phyloP scores from a whole-genome alignment of 1,284 basidiomycete genomes.

The Stygiomarasmius scandens region DNA sequence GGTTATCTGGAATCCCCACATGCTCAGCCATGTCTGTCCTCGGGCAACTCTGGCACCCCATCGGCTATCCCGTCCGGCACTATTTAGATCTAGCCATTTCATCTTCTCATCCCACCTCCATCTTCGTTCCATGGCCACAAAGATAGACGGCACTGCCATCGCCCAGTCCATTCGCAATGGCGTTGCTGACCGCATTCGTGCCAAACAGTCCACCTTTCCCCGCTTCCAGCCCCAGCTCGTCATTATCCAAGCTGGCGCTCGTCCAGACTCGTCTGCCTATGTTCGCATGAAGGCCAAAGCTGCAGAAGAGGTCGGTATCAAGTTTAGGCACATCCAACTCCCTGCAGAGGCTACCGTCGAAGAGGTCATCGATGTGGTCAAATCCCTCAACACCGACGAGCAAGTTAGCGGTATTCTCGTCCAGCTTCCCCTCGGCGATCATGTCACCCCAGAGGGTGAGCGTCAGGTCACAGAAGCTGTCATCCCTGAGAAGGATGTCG shows the following conservation, averaged over 20 bases:
- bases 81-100: neutral
- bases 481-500: conserved; percentile 93
- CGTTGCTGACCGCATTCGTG: conserved; percentile 68
- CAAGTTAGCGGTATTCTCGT: conserved; percentile 90
- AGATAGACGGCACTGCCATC: conserved; percentile 88
- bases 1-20: too few species aligned
- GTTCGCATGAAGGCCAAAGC: conserved; percentile 99
- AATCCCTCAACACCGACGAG: conserved; percentile 85
- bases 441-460: conserved; percentile 85
- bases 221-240: conserved; percentile 89
- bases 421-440: conserved; percentile 93
- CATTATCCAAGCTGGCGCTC: conserved; percentile 93
- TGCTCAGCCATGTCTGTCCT: neutral
- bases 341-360: conserved; percentile 75
- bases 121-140: conserved; percentile 55
- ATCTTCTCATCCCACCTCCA: conserved; percentile 40
- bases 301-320: conserved; percentile 93
- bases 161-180: conserved; percentile 87
- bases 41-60: neutral
- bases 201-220: conserved; percentile 66
- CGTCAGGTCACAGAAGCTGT: conserved; percentile 94
- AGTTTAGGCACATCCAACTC: conserved; percentile 80
- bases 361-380: conserved; percentile 79
- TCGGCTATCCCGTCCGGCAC: neutral
- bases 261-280: conserved; percentile 90